Evolutionary conservation across 768 basidiomycete species (phyloP).

Genomic region (Obba rivulosa): DNA sequence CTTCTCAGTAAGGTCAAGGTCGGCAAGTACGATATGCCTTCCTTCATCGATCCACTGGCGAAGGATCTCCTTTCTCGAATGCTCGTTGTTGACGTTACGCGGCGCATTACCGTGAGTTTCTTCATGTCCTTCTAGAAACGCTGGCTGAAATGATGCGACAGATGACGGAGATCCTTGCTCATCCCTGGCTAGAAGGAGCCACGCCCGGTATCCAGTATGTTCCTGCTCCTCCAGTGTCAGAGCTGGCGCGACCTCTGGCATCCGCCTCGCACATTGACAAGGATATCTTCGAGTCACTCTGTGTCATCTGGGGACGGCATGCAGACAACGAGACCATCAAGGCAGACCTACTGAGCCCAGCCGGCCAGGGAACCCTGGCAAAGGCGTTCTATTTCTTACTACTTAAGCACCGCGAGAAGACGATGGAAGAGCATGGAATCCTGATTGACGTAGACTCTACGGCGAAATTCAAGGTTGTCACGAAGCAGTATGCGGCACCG

Average conservation of each 20-base stretch:
- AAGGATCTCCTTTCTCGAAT: slow-evolving; percentile 81
- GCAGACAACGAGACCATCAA: slow-evolving; percentile 54
- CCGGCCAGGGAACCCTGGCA: slow-evolving; percentile 66
- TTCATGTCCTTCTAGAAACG: not conserved
- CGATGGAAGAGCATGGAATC: slow-evolving; percentile 49
- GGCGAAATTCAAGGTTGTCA: slow-evolving; percentile 26
- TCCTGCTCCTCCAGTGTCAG: slow-evolving; percentile 32
- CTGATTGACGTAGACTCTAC: slow-evolving; percentile 29
- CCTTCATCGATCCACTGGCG: slow-evolving; percentile 75
- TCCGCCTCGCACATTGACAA: slow-evolving; percentile 68
- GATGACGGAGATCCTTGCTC: slow-evolving; percentile 82
- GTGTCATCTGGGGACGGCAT: slow-evolving; percentile 80
- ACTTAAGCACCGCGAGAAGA: slow-evolving; percentile 65
- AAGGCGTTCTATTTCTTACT: slow-evolving; percentile 90
- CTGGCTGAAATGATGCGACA: slow-evolving; percentile 23
- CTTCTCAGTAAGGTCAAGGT: slow-evolving; percentile 83
- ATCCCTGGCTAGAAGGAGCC: slow-evolving; percentile 72
- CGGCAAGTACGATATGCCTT: slow-evolving; percentile 81
- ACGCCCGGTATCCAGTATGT: slow-evolving; percentile 45
- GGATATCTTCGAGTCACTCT: slow-evolving; percentile 72
- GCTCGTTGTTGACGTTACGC: slow-evolving; percentile 80
- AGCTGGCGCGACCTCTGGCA: slow-evolving; percentile 63
- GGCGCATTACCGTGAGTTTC: slow-evolving; percentile 68
- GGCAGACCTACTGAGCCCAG: slow-evolving; percentile 62
- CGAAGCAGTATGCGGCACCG: slow-evolving; percentile 39